A percentile compares a stretch with the other conserved stretches of the same genome.
These are phyloP conservation scores for Lignosus rhinocerotis DNA, from an alignment of 1,284 basidiomycete genomes.

Conservation along the genomic window DNA sequence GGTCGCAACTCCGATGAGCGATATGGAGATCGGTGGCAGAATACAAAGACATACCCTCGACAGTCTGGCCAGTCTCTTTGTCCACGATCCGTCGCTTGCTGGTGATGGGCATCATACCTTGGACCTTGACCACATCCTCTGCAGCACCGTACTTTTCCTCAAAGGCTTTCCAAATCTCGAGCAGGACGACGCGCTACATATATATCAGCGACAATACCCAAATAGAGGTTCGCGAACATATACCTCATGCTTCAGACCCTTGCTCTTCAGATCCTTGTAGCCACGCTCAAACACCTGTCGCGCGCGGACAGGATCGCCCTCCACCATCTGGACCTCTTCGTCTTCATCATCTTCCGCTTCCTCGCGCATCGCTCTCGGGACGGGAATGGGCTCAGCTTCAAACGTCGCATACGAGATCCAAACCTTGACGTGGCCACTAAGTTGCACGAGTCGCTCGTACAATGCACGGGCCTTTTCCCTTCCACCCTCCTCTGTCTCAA, in stretches of 20 bases:
- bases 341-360: conserved; percentile 67
- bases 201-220: neutral
- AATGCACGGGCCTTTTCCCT: conserved; percentile 82
- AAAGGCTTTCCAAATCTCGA: conserved; percentile 93
- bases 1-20: neutral
- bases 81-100: conserved; percentile 84
- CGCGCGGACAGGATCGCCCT: conserved; percentile 60
- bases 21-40: conserved; percentile 47
- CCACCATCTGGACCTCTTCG: conserved; percentile 28
- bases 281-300: conserved; percentile 81
- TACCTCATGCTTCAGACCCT: conserved; percentile 86
- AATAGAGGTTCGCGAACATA: conserved; percentile 25
- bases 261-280: conserved; percentile 81
- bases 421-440: conserved; percentile 94
- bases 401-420: conserved; percentile 84
- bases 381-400: conserved; percentile 68
- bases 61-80: conserved; percentile 79
- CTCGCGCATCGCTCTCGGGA: conserved; percentile 67
- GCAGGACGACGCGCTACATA: conserved; percentile 77
- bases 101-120: conserved; percentile 89
- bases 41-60: conserved; percentile 68
- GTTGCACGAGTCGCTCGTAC: conserved; percentile 86
- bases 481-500: conserved; percentile 93
- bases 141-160: conserved; percentile 78
- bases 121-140: conserved; percentile 74